Conservation (phyloP, 2,329 filamentous ascomycete species). For the Beauveria sp. region DNA sequence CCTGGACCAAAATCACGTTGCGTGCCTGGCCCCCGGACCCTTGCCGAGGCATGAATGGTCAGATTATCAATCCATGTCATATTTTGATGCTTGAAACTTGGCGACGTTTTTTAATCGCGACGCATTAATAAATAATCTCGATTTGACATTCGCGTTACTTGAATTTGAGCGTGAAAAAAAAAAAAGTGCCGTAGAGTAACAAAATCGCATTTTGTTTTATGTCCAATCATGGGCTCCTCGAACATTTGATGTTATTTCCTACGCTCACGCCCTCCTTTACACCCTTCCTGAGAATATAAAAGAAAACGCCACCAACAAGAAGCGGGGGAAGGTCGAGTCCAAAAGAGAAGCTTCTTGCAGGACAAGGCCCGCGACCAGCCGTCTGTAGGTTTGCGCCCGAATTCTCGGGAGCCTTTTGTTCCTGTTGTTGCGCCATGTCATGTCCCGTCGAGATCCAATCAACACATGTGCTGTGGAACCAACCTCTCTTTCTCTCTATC, state of each 20-base stretch:
- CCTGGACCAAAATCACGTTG: background rate
- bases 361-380: background rate
- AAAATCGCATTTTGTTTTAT: too few species aligned
- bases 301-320: background rate
- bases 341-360: background rate
- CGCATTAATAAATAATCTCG: background rate
- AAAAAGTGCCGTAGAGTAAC: too few species aligned
- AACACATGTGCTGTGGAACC: background rate
- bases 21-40: background rate
- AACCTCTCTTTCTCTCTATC: background rate
- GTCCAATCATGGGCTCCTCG: too few species aligned
- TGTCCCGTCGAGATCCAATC: background rate
- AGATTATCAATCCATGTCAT: background rate
- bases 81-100: background rate
- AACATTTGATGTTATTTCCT: background rate
- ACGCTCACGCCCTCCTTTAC: background rate
- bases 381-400: background rate
- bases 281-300: background rate
- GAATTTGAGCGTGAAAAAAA: too few species aligned
- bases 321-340: background rate
- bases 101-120: background rate
- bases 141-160: background rate
- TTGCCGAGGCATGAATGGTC: background rate
- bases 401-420: background rate
- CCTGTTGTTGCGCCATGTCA: background rate